A percentile compares a stretch with the other conserved stretches of the same genome.
These are phyloP conservation scores for Rhizopogon vulgaris DNA, from an alignment of 768 basidiomycete genomes.

Conservation along the genomic window DNA sequence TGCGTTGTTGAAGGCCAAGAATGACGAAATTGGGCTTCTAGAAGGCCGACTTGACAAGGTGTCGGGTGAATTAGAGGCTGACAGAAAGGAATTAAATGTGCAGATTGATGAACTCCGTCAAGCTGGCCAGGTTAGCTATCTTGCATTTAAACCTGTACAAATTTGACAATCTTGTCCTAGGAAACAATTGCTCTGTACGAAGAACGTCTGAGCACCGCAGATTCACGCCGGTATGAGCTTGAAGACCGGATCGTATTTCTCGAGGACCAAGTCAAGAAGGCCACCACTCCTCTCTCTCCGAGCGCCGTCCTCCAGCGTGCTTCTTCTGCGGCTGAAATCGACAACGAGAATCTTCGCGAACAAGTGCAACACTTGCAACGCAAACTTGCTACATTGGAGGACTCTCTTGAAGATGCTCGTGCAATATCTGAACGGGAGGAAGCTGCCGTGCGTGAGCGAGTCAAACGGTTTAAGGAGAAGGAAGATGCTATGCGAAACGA, in stretches of 20 bases:
- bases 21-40: constrained; percentile 53
- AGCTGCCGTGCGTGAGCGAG: constrained; percentile 48
- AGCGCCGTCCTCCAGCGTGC: constrained; percentile 32
- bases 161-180: constrained; percentile 30
- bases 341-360: constrained; percentile 88
- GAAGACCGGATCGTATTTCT: constrained; percentile 57
- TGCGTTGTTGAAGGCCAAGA: constrained; percentile 47
- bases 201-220: constrained; percentile 69
- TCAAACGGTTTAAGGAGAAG: constrained; percentile 66
- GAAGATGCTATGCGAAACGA: constrained; percentile 71
- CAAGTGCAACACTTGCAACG: constrained; percentile 85
- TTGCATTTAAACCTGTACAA: background rate
- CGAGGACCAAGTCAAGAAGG: constrained; percentile 42
- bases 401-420: constrained; percentile 74
- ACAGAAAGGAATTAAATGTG: constrained; percentile 57
- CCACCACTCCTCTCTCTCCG: constrained; percentile 27
- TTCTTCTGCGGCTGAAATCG: constrained; percentile 80
- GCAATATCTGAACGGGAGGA: constrained; percentile 74
- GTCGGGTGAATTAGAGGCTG: constrained; percentile 44
- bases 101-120: constrained; percentile 82
- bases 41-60: constrained; percentile 40
- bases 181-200: constrained; percentile 96
- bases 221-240: constrained; percentile 70
- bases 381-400: constrained; percentile 72
- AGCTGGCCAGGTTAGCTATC: constrained; percentile 72